Percentiles rank a stretch among this genome's conserved stretches.
These are phyloP conservation scores for Penstemon newberryi DNA, from an alignment of 257 asterid species.

Conservation along the genomic window DNA sequence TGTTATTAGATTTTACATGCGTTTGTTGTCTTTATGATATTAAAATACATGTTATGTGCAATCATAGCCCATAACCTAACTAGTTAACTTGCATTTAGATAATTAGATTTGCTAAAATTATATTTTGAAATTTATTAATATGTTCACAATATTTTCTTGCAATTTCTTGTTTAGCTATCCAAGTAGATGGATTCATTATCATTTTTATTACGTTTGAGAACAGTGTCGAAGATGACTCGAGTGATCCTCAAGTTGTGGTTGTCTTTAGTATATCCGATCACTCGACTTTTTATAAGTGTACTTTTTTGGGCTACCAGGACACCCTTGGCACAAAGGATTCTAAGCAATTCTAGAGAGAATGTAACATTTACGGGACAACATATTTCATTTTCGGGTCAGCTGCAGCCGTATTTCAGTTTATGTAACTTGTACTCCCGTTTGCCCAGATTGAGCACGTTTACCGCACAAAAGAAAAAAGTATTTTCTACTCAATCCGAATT, in stretches of 20 bases:
- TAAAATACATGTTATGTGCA: too few relatives aligned
- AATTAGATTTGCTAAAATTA: too few relatives aligned
- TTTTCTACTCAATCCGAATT: not conserved
- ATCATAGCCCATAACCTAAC: too few relatives aligned
- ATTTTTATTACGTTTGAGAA: conserved; percentile 2
- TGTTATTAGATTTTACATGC: too few relatives aligned
- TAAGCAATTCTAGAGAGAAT: not conserved
- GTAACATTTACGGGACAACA: not conserved
- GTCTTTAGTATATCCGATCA: not conserved
- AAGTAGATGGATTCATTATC: not conserved
- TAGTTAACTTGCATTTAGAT: too few relatives aligned
- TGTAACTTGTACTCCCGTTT: not conserved
- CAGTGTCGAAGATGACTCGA: not conserved
- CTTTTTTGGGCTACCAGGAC: not conserved
- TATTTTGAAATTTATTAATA: too few relatives aligned
- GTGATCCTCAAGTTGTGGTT: not conserved
- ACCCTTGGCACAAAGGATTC: not conserved
- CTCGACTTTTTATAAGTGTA: not conserved
- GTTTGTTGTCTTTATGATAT: too few relatives aligned
- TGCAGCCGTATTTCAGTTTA: not conserved
- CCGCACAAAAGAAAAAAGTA: not conserved
- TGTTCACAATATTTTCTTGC: too few relatives aligned
- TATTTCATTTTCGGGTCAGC: not conserved
- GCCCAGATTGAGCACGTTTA: not conserved
- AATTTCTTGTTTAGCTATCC: not conserved